phyloP scores from a whole-genome alignment of 1,139 yeast species.

The Debaryomyces udenii region DNA sequence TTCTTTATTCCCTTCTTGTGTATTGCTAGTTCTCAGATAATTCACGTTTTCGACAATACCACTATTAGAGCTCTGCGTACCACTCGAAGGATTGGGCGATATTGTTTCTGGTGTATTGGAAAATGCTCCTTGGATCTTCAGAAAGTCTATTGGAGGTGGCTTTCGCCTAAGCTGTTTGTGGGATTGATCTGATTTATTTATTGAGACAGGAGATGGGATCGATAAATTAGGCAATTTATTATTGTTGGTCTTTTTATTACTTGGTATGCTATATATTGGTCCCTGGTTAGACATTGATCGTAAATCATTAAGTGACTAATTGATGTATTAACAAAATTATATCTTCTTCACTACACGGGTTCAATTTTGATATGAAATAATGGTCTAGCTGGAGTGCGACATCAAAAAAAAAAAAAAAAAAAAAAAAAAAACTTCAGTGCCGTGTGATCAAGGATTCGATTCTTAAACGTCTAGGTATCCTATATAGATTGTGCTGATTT shows the following conservation, averaged over 20 bases:
- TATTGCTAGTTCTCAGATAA: not conserved
- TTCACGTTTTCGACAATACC: not conserved
- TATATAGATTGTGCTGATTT: too few relatives aligned
- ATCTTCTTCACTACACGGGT: not conserved
- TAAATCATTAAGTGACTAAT: slow-evolving; percentile 10
- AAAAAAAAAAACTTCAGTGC: too few relatives aligned
- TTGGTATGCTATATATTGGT: slow-evolving; percentile 37
- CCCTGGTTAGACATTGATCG: slow-evolving; percentile 25
- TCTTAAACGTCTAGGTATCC: too few relatives aligned
- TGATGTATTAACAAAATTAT: not conserved
- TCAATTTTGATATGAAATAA: not conserved
- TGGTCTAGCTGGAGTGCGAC: too few relatives aligned
- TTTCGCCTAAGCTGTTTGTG: slow-evolving; percentile 35
- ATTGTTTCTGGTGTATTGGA: slow-evolving; percentile 18
- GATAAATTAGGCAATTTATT: slow-evolving; percentile 26
- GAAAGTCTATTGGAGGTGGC: slow-evolving; percentile 49
- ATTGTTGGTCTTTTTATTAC: slow-evolving; percentile 21
- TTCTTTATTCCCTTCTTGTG: too few relatives aligned
- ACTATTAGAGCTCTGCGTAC: slow-evolving; percentile 4
- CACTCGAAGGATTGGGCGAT: slow-evolving; percentile 8
- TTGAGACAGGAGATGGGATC: slow-evolving; percentile 29
- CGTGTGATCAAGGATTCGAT: too few relatives aligned
- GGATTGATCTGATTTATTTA: slow-evolving; percentile 10
- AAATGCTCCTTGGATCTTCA: slow-evolving; percentile 36
- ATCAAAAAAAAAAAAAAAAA: too few relatives aligned